phyloP scores from a whole-genome alignment of 2,329 filamentous ascomycete genomes.

The Atkinsonella texensis region DNA sequence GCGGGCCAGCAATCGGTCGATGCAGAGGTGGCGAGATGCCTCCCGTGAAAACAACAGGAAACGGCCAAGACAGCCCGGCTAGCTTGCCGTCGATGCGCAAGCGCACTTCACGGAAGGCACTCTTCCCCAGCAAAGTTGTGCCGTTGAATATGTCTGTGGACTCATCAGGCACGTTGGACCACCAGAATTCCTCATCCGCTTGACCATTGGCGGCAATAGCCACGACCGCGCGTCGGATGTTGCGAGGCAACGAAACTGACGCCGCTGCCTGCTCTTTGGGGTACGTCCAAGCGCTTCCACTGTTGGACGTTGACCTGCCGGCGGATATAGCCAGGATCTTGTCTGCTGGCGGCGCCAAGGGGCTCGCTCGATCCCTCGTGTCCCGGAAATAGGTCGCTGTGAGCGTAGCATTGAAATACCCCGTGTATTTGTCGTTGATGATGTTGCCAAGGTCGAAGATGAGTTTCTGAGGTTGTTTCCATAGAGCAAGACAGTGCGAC shows the following conservation, averaged over 20 bases:
- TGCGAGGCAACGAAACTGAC: slow-evolving; percentile 49
- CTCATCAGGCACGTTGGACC: slow-evolving; percentile 59
- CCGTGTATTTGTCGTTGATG: slow-evolving; percentile 59
- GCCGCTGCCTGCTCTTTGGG: slow-evolving; percentile 50
- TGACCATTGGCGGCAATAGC: slow-evolving; percentile 71
- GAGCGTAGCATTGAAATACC: slow-evolving; percentile 59
- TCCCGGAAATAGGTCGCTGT: slow-evolving; percentile 59
- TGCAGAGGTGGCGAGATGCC: slow-evolving; percentile 67
- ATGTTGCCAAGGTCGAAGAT: slow-evolving; percentile 74
- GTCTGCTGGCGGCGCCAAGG: slow-evolving; percentile 36
- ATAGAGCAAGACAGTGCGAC: slow-evolving; percentile 57
- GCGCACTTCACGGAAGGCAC: slow-evolving; percentile 69
- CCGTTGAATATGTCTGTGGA: slow-evolving; percentile 46
- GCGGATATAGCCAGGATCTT: slow-evolving; percentile 57
- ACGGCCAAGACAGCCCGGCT: slow-evolving; percentile 70
- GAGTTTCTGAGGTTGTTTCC: slow-evolving; percentile 56
- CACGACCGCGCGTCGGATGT: slow-evolving; percentile 57
- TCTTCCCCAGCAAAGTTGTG: slow-evolving; percentile 51
- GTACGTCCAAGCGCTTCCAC: slow-evolving; percentile 54
- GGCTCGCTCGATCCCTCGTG: not conserved
- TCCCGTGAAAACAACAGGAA: slow-evolving; percentile 72
- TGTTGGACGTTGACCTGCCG: slow-evolving; percentile 25
- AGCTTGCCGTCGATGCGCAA: slow-evolving; percentile 60
- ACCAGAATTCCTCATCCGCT: slow-evolving; percentile 73
- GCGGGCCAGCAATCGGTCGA: slow-evolving; percentile 64